phyloP scores from a whole-genome alignment of 345 rosid genomes.

The Iberis pinnata region DNA sequence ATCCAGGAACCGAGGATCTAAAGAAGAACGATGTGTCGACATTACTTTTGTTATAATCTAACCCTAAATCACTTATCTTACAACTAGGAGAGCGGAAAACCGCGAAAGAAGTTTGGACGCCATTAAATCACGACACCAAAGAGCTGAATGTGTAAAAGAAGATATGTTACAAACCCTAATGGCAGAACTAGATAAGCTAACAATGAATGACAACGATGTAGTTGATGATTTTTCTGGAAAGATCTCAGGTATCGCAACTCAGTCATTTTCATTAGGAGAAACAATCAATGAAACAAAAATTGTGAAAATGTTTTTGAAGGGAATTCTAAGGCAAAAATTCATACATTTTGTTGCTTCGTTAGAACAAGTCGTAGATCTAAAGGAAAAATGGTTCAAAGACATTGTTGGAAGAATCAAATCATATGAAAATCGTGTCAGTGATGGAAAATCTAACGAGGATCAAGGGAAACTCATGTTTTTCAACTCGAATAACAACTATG shows the following conservation, averaged over 20 bases:
- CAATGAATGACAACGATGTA: not conserved
- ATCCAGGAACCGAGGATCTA: no score
- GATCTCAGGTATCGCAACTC: not conserved
- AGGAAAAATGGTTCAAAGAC: not conserved
- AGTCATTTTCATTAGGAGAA: not conserved
- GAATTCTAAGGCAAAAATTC: not conserved
- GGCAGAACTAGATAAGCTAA: not conserved
- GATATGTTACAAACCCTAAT: no score
- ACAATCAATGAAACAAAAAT: not conserved
- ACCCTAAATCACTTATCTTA: no score
- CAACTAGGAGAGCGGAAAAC: no score
- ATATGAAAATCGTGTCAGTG: not conserved
- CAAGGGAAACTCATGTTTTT: not conserved
- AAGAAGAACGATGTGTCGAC: no score
- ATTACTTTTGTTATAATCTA: no score
- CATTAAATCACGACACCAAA: no score
- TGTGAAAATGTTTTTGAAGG: not conserved
- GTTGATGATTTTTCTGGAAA: not conserved
- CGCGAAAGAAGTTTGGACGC: no score
- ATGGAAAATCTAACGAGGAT: not conserved
- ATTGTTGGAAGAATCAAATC: not conserved
- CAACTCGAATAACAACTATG: not conserved
- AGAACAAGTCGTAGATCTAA: not conserved
- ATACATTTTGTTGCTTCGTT: not conserved
- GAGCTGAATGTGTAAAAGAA: no score